These are phyloP conservation scores for Alternaria brassicae DNA, from an alignment of 2,329 filamentous ascomycete genomes.

Conservation along the genomic window DNA sequence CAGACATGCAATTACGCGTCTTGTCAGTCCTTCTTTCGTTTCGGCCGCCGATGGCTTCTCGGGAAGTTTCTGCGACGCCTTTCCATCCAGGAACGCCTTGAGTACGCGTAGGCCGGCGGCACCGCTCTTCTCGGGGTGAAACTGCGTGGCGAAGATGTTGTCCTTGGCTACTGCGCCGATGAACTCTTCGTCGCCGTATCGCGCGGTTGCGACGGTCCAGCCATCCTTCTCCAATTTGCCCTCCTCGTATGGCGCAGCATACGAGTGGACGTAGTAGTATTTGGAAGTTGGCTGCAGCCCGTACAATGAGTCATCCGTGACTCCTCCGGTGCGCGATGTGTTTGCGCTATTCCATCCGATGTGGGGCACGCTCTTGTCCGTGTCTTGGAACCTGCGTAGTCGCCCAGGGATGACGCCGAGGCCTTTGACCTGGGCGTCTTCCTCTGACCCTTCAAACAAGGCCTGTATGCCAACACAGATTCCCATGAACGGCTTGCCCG, in stretches of 20 bases:
- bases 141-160: slow-evolving; percentile 91
- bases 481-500: slow-evolving; percentile 97
- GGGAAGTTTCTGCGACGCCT: slow-evolving; percentile 63
- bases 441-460: slow-evolving; percentile 83
- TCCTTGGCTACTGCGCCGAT: slow-evolving; percentile 86
- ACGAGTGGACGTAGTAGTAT: slow-evolving; percentile 99
- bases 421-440: slow-evolving; percentile 75
- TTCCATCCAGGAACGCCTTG: slow-evolving; percentile 83
- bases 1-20: slow-evolving; percentile 91
- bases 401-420: slow-evolving; percentile 75
- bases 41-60: slow-evolving; percentile 40
- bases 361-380: slow-evolving; percentile 90
- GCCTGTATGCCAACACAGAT: slow-evolving; percentile 96
- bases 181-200: slow-evolving; percentile 88
- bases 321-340: slow-evolving; percentile 56
- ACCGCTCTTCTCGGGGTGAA: slow-evolving; percentile 97
- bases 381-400: slow-evolving; percentile 78
- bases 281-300: slow-evolving; percentile 82
- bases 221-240: slow-evolving; percentile 80
- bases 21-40: slow-evolving; percentile 75
- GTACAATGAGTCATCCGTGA: slow-evolving; percentile 68
- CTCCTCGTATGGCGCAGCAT: slow-evolving; percentile 77
- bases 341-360: slow-evolving; percentile 98
- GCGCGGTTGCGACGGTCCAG: slow-evolving; percentile 90
- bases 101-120: slow-evolving; percentile 84